These are phyloP conservation scores for Aspergillus amoenus DNA, from an alignment of 2,329 filamentous ascomycete genomes.

Conservation along the genomic window DNA sequence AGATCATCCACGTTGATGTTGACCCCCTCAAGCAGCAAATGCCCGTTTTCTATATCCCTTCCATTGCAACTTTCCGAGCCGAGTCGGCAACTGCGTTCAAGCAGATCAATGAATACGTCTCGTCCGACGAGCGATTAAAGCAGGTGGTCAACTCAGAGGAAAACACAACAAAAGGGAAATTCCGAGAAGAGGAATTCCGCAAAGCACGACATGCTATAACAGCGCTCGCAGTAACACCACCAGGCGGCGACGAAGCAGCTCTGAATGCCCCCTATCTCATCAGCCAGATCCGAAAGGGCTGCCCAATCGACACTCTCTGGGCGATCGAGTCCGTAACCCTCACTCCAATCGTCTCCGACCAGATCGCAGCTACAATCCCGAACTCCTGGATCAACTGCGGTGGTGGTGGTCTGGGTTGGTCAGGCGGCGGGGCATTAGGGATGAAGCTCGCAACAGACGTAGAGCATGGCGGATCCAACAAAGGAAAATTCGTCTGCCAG, in stretches of 20 bases:
- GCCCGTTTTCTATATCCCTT: slow-evolving; percentile 69
- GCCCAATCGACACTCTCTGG: slow-evolving; percentile 68
- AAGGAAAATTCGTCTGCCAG: slow-evolving; percentile 62
- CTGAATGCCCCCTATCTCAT: slow-evolving; percentile 63
- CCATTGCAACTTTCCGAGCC: slow-evolving; percentile 65
- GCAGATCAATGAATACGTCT: slow-evolving; percentile 67
- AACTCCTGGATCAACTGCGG: slow-evolving; percentile 80
- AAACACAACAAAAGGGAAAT: slow-evolving; percentile 51
- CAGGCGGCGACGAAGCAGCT: slow-evolving; percentile 56
- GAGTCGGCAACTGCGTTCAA: slow-evolving; percentile 64
- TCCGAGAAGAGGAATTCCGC: slow-evolving; percentile 58
- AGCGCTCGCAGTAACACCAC: slow-evolving; percentile 57
- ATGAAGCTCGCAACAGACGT: slow-evolving; percentile 69
- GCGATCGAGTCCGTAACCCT: slow-evolving; percentile 76
- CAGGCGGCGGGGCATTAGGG: slow-evolving; percentile 71
- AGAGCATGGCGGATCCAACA: slow-evolving; percentile 48
- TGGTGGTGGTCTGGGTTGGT: slow-evolving; percentile 78
- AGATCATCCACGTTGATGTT: slow-evolving; percentile 64
- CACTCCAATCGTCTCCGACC: slow-evolving; percentile 67
- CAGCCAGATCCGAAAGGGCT: slow-evolving; percentile 56
- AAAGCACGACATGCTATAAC: slow-evolving; percentile 53
- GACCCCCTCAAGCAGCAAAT: slow-evolving; percentile 72
- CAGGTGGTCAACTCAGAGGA: slow-evolving; percentile 43
- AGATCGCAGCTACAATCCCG: slow-evolving; percentile 66
- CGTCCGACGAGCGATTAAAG: slow-evolving; percentile 44